Percentiles rank a stretch among this genome's conserved stretches.
Conservation (phyloP, 495 filamentous ascomycete genomes). For the Daldinia concentrica region DNA sequence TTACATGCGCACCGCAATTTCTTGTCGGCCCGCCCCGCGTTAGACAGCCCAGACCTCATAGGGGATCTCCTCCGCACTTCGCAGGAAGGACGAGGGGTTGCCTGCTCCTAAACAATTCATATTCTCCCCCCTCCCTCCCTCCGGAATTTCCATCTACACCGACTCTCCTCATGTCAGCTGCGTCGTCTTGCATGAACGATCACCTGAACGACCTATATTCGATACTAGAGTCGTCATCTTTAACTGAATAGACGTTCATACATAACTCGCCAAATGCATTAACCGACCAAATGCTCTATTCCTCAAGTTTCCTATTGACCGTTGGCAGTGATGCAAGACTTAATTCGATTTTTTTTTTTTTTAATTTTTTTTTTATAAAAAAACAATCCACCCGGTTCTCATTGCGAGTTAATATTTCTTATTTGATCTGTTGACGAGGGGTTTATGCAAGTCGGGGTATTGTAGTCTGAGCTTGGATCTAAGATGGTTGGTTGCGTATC, state of each 20-base stretch:
- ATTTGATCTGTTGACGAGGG: neutral
- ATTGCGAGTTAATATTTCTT: neutral
- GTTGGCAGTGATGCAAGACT: neutral
- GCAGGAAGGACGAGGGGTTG: too few relatives aligned
- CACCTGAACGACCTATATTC: slow-evolving; percentile 12
- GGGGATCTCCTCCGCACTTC: too few relatives aligned
- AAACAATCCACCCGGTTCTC: neutral
- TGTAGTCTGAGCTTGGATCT: neutral
- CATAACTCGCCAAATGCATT: neutral
- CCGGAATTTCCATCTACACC: slow-evolving; percentile 1
- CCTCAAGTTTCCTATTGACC: neutral
- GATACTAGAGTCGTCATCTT: slow-evolving; percentile 40
- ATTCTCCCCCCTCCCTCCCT: neutral
- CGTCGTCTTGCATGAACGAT: slow-evolving; percentile 6
- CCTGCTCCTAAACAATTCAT: too few relatives aligned
- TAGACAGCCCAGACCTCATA: too few relatives aligned
- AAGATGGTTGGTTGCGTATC: neutral
- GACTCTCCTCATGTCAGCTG: neutral
- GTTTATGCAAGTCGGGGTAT: neutral
- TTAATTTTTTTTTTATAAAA: too few relatives aligned
- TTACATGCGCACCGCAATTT: too few relatives aligned
- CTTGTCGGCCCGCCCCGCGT: neutral
- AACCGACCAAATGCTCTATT: too few relatives aligned
- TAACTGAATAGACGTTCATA: slow-evolving; percentile 16
- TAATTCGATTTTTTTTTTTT: too few relatives aligned